Evolutionary conservation across 148 eudicot genomes (phyloP).

Genomic region (Rhododendron henanense): DNA sequence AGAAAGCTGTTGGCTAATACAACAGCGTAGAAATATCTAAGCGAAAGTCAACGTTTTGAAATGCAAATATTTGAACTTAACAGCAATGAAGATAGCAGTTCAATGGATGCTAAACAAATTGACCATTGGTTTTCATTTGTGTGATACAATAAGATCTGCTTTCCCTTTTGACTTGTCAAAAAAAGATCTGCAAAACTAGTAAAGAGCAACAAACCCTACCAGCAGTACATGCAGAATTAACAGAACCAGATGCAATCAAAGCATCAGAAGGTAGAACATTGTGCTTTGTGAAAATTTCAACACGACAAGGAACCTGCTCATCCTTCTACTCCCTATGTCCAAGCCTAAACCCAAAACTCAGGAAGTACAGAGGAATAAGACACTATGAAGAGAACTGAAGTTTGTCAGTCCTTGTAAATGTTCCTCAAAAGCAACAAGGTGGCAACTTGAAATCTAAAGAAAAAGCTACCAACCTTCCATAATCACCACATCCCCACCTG

Average conservation of each 20-base stretch:
- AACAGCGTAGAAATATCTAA: background rate
- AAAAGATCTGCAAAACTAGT: background rate
- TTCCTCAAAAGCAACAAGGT: background rate
- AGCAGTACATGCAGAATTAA: slow-evolving; percentile 84
- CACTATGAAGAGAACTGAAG: background rate
- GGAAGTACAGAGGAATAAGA: background rate
- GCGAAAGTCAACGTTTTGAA: background rate
- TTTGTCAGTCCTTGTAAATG: background rate
- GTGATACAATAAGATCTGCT: background rate
- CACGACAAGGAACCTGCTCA: slow-evolving; percentile 75
- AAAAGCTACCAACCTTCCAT: slow-evolving; percentile 74
- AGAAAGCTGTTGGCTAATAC: no score
- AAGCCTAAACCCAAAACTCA: slow-evolving; percentile 40
- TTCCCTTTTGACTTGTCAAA: background rate
- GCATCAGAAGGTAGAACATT: slow-evolving; percentile 87
- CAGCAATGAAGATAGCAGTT: background rate
- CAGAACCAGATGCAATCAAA: slow-evolving; percentile 83
- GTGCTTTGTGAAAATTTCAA: slow-evolving; percentile 76
- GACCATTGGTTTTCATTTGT: background rate
- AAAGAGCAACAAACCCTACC: slow-evolving; percentile 34
- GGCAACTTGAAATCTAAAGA: background rate
- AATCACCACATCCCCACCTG: slow-evolving; percentile 99
- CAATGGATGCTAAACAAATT: background rate
- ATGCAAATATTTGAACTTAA: background rate
- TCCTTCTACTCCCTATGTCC: slow-evolving; percentile 98